These are phyloP conservation scores for Nemania serpens DNA, from an alignment of 2,329 filamentous ascomycete species.

Conservation along the genomic window DNA sequence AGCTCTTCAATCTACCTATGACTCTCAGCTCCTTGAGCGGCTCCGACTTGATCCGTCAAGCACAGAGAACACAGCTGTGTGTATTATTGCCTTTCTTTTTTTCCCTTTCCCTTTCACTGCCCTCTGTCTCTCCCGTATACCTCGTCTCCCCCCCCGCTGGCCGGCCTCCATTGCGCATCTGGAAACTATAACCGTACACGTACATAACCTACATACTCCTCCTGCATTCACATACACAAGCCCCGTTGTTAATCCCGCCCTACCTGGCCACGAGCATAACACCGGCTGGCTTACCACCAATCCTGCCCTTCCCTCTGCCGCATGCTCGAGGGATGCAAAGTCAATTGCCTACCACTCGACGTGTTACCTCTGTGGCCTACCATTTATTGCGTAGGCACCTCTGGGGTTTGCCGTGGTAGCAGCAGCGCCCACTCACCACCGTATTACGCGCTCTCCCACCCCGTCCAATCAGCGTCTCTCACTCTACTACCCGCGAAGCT, in stretches of 20 bases:
- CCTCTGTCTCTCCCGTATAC: slow-evolving; percentile 19
- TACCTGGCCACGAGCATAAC: slow-evolving; percentile 30
- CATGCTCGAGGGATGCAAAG: slow-evolving; percentile 39
- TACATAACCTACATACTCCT: slow-evolving; percentile 36
- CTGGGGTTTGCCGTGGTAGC: slow-evolving; percentile 41
- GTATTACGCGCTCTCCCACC: slow-evolving; percentile 37
- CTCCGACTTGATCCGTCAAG: slow-evolving; percentile 71
- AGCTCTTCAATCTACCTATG: slow-evolving; percentile 1
- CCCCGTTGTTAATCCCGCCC: slow-evolving; percentile 32
- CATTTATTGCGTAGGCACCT: slow-evolving; percentile 32
- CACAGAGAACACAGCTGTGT: slow-evolving; percentile 20
- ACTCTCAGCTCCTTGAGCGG: slow-evolving; percentile 56
- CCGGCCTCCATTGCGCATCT: slow-evolving; percentile 25
- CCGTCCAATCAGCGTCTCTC: slow-evolving; percentile 36
- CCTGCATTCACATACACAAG: slow-evolving; percentile 29
- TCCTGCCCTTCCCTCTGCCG: slow-evolving; percentile 34
- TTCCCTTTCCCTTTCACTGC: slow-evolving; percentile 7
- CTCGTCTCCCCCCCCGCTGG: slow-evolving; percentile 19
- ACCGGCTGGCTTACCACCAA: slow-evolving; percentile 37
- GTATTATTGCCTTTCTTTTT: slow-evolving; percentile 28
- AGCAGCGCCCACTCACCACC: slow-evolving; percentile 31
- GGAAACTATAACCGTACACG: slow-evolving; percentile 33
- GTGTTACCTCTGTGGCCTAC: slow-evolving; percentile 44
- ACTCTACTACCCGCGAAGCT: slow-evolving; percentile 27
- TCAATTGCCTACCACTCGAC: slow-evolving; percentile 42